Base-by-base conservation (phyloP, 345 rosid species). In the Aethionema arabicum region DNA sequence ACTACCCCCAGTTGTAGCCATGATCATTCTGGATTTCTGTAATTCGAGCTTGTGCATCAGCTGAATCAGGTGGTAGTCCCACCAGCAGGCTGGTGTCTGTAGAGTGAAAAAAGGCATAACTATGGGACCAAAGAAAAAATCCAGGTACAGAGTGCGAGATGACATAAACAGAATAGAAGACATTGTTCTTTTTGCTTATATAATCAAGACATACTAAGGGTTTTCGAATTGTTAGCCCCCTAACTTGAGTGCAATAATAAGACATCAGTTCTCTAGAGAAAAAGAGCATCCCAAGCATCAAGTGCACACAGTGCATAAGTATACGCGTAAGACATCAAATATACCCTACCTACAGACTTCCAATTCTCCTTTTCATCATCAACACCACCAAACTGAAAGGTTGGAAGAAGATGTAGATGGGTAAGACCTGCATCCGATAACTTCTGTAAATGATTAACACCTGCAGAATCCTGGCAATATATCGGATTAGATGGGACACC, bases 1-100 rank as follows among this genome's bases (percentile, higher is more conserved):
- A 87, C 61, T 76, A 92, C 98, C 98, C 98, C 98, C 96, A 92
- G 69, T 92, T 92, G 65, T 85, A 92, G 32, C 88, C 96, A 83
- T 86, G 89, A 57, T 82, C 82, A 62, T 85, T 63, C 77, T 92
- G 93, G 66, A 85, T 75, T 30, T 74, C 83, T 27, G 85, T 77
- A 59, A 89, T 72, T 46, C 77, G 86, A 75, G 78, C 79, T 81
- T 89, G 96, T 67, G 88, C 95, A 76, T 85, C 93, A 15, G 72
- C 52, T 64, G 96, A 92, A 78, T 89, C 95, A 30, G 96, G 82
- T 35, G 86, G 86, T 50, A 85, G 72, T 43, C 63, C 73, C 73
- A 85, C 86, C 82, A 92, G 80, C 66, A 78, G 46, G 49, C 54
- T 64, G 63, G 72, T 61, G 82, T 92, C 98, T 92, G 83, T 66